phyloP scores from a whole-genome alignment of 441 rosid species.

The Dalechampia spathulata region DNA sequence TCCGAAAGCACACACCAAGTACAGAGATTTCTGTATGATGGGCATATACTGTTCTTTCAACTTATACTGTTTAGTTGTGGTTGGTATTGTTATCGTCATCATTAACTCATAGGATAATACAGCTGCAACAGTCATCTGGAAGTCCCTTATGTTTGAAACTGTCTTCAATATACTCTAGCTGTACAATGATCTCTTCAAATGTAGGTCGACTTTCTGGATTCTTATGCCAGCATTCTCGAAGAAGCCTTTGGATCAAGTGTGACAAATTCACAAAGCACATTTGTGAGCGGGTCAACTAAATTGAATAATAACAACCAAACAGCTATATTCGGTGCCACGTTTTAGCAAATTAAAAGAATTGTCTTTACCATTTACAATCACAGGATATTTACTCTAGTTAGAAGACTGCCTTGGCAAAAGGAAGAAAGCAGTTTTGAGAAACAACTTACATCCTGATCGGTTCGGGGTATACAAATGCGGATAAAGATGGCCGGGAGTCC shows the following conservation, averaged over 20 bases:
- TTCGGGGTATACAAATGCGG: constrained; percentile 39
- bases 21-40: neutral
- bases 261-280: too few species aligned
- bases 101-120: constrained; percentile 31
- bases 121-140: constrained; percentile 14
- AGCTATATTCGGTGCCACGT: neutral
- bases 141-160: constrained; percentile 8
- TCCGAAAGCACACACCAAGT: neutral
- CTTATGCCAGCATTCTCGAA: constrained; percentile 61
- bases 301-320: neutral
- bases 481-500: constrained; percentile 46
- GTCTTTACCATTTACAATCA: too few species aligned
- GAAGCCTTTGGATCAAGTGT: constrained; percentile 33
- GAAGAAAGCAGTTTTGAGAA: neutral
- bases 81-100: too few species aligned
- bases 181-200: constrained; percentile 45
- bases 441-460: constrained; percentile 38
- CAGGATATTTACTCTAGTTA: too few species aligned
- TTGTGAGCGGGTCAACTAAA: too few species aligned
- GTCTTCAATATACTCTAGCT: constrained; percentile 43
- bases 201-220: constrained; percentile 56
- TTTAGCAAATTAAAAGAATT: too few species aligned
- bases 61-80: too few species aligned
- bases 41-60: too few species aligned
- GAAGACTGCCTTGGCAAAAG: too few species aligned